Base-by-base conservation (phyloP, 2,329 filamentous ascomycete genomes). In the Scortechinia acanthostroma region DNA sequence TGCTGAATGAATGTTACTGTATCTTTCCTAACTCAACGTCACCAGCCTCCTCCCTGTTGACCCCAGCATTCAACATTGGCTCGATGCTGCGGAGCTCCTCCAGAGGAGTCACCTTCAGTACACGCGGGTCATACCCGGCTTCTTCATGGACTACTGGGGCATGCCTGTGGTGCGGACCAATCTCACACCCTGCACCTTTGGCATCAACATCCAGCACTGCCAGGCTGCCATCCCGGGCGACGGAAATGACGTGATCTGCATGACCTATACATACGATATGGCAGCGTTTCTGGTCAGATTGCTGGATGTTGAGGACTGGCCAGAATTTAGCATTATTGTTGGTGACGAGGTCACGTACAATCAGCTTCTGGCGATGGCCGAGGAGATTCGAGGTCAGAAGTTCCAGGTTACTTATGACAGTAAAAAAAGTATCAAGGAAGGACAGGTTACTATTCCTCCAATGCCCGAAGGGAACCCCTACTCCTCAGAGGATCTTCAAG, bases 251-350 rank as follows among this genome's bases (percentile, higher is more conserved):
- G 55, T 55, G 2, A 58, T 71, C 5, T 55, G 61, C 2, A 69
- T 74, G 53, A 77, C 72, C 0, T 69, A 75, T 50, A 71, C 65
- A 1, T 55, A 55, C 3, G 74, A 78, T 51, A 57, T 78, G 33
- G 72, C 65, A 2, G 61, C 55, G 25, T 75, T 71, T 45, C 60
- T 74, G 3, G 64, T 61, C 4, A 61, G 59, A 3, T 46, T 61
- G 3, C 50, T 77, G 14, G 61, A 63, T n/a, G 48, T 68, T 19
- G 51, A 62, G 2, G 59, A 58, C 19, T 76, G 74, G 73, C 63
- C 68, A 2, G 58, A 62, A 22, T 52, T 58, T 14, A 52, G 60
- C 3, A 56, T 49, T 28, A 48, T 66, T 42, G 50, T 65, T 50
- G 66, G 67, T 1, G 69, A 71, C 45, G 59, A 59, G 33, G 46